These are phyloP conservation scores for Nematodospora valgi DNA, from an alignment of 805 yeast species.

Conservation along the genomic window DNA sequence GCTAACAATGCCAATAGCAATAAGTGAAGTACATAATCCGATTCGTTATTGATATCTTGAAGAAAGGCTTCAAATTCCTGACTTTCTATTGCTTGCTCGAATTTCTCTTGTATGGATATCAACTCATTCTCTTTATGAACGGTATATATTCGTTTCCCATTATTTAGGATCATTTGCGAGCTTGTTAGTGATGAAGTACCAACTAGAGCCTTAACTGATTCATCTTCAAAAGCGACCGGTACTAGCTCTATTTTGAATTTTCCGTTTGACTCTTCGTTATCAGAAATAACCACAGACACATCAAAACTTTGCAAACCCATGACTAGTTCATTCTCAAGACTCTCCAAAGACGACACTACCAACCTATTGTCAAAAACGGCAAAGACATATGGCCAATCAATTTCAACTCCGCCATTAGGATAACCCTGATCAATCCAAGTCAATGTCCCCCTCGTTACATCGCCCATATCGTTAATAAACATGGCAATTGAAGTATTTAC, in stretches of 20 bases:
- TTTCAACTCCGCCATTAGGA: conserved; percentile 29
- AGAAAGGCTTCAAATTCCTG: conserved; percentile 1
- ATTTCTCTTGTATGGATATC: conserved; percentile 1
- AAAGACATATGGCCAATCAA: conserved; percentile 36
- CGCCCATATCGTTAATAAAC: conserved; percentile 37
- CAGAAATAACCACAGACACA: too few relatives aligned
- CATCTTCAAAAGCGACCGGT: too few relatives aligned
- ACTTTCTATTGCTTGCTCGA: background rate
- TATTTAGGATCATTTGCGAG: too few relatives aligned
- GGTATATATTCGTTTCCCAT: conserved; percentile 5
- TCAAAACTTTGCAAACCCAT: too few relatives aligned
- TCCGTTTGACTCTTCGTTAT: too few relatives aligned
- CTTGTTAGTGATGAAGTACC: too few relatives aligned
- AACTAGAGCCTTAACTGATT: too few relatives aligned
- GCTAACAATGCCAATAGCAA: conserved; percentile 4
- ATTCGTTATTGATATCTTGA: background rate
- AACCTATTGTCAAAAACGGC: conserved; percentile 22
- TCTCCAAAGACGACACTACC: conserved; percentile 22
- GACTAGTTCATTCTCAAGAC: conserved; percentile 23
- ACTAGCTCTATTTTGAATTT: too few relatives aligned
- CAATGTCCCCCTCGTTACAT: conserved; percentile 40
- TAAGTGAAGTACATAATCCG: conserved; percentile 7
- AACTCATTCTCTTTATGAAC: conserved; percentile 6
- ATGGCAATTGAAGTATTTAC: conserved; percentile 33
- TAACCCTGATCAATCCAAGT: conserved; percentile 35